phyloP scores from a whole-genome alignment of 2,329 filamentous ascomycete genomes.

The Diplocarpon rosae region DNA sequence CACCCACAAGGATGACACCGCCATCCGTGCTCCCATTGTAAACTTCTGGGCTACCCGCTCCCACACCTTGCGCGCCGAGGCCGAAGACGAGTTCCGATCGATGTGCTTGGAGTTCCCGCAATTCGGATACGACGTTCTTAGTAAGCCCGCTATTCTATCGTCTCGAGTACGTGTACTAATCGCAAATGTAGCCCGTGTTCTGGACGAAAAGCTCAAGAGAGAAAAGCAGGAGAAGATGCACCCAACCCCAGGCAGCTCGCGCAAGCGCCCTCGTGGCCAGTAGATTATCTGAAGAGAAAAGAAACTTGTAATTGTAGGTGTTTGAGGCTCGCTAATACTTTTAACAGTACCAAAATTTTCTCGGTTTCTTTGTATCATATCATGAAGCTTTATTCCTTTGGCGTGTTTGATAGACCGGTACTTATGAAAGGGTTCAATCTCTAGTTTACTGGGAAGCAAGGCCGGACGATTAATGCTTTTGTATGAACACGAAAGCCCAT shows the following conservation, averaged over 20 bases:
- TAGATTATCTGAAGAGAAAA: conserved; percentile 1
- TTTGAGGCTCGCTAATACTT: background rate
- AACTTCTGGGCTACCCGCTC: conserved; percentile 78
- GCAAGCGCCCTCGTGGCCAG: conserved; percentile 41
- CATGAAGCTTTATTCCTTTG: background rate
- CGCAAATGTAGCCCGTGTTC: conserved; percentile 40
- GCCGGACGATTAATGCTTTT: background rate
- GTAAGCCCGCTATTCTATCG: conserved; percentile 33
- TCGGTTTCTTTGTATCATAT: background rate
- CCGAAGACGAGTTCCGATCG: conserved; percentile 71
- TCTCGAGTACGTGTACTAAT: conserved; percentile 9
- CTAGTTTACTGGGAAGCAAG: background rate
- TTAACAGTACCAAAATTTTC: background rate
- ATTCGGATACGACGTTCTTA: conserved; percentile 87
- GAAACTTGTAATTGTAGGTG: background rate
- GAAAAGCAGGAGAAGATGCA: conserved; percentile 44
- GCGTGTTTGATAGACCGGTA: background rate
- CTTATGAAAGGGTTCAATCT: background rate
- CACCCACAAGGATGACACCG: conserved; percentile 55
- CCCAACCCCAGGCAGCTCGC: conserved; percentile 37
- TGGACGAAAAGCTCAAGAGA: conserved; percentile 56
- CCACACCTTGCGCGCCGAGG: conserved; percentile 74
- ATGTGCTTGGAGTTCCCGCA: conserved; percentile 85
- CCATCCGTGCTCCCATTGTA: conserved; percentile 73
- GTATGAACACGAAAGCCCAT: conserved; percentile 1